Evolutionary conservation across 768 basidiomycete species (phyloP).

Genomic region (Lactifluus hygrophoroides): DNA sequence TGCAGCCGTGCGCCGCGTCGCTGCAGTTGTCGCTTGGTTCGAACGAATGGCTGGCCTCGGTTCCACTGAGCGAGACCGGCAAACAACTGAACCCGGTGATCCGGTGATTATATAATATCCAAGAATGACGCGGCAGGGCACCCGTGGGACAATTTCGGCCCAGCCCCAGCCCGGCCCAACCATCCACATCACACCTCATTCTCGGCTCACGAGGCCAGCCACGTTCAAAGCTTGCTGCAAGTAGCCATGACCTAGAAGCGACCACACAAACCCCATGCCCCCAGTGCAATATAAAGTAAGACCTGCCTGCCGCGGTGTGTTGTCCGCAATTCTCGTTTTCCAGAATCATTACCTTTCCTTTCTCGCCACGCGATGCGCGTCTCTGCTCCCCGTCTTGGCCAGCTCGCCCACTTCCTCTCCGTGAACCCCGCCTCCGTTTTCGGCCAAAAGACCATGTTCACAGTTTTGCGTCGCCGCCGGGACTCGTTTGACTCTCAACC

Average conservation of each 20-base stretch:
- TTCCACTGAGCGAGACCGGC: slow-evolving; percentile 22
- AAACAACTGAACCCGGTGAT: too few relatives aligned
- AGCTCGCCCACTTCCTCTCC: slow-evolving; percentile 6
- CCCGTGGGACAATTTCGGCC: background rate
- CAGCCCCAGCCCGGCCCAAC: too few relatives aligned
- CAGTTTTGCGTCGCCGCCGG: background rate
- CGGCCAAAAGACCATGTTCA: background rate
- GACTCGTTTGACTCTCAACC: background rate
- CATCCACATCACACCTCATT: slow-evolving; percentile 1
- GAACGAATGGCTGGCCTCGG: slow-evolving; percentile 64
- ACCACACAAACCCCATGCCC: slow-evolving; percentile 10
- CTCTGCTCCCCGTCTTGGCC: slow-evolving; percentile 2
- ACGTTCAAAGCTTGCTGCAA: slow-evolving; percentile 8
- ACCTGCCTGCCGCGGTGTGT: slow-evolving; percentile 1
- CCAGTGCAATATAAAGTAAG: slow-evolving; percentile 10
- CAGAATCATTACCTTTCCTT: slow-evolving; percentile 1
- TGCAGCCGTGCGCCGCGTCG: slow-evolving; percentile 57
- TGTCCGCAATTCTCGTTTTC: slow-evolving; percentile 6
- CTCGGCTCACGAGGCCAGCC: slow-evolving; percentile 1
- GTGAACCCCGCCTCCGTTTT: slow-evolving; percentile 1
- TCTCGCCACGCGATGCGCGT: slow-evolving; percentile 17
- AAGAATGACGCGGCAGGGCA: background rate
- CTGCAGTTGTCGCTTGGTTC: slow-evolving; percentile 61
- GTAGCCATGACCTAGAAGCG: background rate
- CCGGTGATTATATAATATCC: too few relatives aligned